These are phyloP conservation scores for Globisporangium iwayamae DNA, from an alignment of 352 stramenopile genomes.

Conservation along the genomic window DNA sequence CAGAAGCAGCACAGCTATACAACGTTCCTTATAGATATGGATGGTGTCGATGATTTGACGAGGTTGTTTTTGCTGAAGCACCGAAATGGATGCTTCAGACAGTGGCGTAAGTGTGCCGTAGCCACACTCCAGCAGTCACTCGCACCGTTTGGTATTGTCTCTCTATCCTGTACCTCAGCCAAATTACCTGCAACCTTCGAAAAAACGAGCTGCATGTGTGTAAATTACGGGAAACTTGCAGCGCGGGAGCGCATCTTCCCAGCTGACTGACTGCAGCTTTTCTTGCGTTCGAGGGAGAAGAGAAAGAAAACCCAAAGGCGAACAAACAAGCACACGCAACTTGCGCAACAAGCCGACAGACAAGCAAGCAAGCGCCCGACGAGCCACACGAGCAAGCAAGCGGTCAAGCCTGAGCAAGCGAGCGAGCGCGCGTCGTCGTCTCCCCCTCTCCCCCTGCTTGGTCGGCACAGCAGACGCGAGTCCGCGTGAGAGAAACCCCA, in stretches of 20 bases:
- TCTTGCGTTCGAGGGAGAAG: slow-evolving; percentile 5
- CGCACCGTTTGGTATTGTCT: neutral
- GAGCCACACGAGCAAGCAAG: neutral
- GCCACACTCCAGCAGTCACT: neutral
- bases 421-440: neutral
- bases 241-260: neutral
- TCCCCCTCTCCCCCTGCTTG: neutral
- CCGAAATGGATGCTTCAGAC: neutral
- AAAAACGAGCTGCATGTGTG: neutral
- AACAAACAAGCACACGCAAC: neutral
- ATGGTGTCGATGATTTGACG: no score
- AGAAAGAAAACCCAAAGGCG: neutral
- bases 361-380: neutral
- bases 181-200: neutral
- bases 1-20: no score
- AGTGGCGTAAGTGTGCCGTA: neutral
- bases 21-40: no score
- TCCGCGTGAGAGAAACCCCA: slow-evolving; percentile 16
- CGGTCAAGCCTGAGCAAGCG: neutral
- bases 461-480: slow-evolving; percentile 1
- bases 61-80: neutral
- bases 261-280: slow-evolving; percentile 7
- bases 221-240: neutral
- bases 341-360: no score
- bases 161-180: neutral